Evolutionary conservation across 495 filamentous ascomycete genomes (phyloP), one percentile per base, ranked within the genome.

Genomic region (Penicillium mononematosum): DNA sequence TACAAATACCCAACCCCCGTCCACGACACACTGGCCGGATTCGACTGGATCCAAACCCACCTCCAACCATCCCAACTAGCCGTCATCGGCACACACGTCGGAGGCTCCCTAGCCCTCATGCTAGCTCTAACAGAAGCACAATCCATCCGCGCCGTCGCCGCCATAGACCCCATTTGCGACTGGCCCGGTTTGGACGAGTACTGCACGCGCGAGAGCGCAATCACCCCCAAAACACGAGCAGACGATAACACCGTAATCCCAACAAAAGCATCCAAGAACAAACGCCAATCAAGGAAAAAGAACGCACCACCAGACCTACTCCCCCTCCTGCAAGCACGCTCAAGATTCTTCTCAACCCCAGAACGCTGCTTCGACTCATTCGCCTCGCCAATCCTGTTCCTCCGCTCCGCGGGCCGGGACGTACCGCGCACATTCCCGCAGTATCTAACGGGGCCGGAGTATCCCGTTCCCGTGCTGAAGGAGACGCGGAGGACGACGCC

Each of bases 41-140:
- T 78, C 46, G 74, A 76, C 60, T 78, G 74, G 72, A 67, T 76
- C 34, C 61, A 68, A 36, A 50, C 62, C 1, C 56, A 61, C 17
- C 65, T 78, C 31, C 47, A 61, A 25, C 70, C 70, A 6, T 53
- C 64, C 1, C 65, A 69, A 7, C 54, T 85, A 1, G 75, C 73
- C 31, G 69, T 85, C 19, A 74, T 74, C 53, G 83, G 83, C 32
- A 76, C 80, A 29, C 76, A 83, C 49, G 64, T 83, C 19, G 83
- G 83, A 9, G 83, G 81, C 14, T 77, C 78, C 0, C 67, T 85
- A 31, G 82, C 83, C 2, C 68, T 78, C 2, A 85, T 82, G 79
- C 73, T 86, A 12, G 78, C 82, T 0, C 65, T 86, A 43, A 86
- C 83, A 38, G 83, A 86, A 70, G 79, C 81, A 19, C 70, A 70